Evolutionary conservation across 768 basidiomycete species (phyloP), one percentile per base, ranked within the genome.

Genomic region (Termitomyces sp.): DNA sequence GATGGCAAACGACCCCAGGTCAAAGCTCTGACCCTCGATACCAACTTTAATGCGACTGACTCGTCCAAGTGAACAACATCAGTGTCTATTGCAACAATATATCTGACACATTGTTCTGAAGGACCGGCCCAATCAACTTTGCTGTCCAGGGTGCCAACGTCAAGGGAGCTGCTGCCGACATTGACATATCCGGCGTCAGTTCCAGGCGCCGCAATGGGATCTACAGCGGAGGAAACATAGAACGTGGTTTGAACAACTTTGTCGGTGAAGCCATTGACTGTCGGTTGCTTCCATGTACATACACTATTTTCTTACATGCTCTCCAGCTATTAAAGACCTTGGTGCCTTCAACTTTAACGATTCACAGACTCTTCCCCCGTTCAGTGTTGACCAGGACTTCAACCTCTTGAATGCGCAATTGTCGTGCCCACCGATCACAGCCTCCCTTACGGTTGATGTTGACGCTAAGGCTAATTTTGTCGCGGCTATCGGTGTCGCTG

Each of bases 11-110:
- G 67, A 8, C 71, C 75, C 1, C 63, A 70, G 23, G 79, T 81
- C 26, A 71, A 74, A 55, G 77, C 72, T 0, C 70, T 83, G 9
- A 64, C 67, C 4, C 64, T 83, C 18, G 75, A 77, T 64, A 75
- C 76, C 0, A 70, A 77, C 43, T 80, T 77, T 60, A 53, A 59
- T 38, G 67, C 69, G 5, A 59, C 71, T 26, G 70, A 74, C 58
- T 50, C 64, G 7, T 62, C 67, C 16, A 65, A 69, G 69, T 69
- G 57, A n/a, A 62, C 56, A 35, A 33, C 13, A 28, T 20, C 26
- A 33, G 1, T 26, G n/a, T 30, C 18, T 12, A 4, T 14, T 32
- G 53, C 44, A 0, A 32, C 35, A 35, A 50, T 53, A 43, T 26
- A 26, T 23, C 35, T 52, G 2, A 52, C 36, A 0, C 12, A 16